phyloP scores from a whole-genome alignment of 78 protist species.

The Speleostelium caveatum region DNA sequence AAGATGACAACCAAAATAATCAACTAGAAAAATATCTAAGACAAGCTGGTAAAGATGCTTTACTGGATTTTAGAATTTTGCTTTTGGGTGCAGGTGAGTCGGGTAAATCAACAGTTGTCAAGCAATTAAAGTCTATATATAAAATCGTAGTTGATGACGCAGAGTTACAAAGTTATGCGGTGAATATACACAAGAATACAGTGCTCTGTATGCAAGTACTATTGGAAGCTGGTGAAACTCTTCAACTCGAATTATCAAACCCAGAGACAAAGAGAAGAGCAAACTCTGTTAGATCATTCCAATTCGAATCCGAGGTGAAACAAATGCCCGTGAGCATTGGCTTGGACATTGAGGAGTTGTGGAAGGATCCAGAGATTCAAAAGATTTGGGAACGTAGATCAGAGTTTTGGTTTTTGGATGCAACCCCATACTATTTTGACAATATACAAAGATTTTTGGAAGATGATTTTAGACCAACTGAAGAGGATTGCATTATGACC shows the following conservation, averaged over 20 bases:
- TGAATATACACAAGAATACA: conserved; percentile 76
- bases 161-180: conserved; percentile 74
- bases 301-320: conserved; percentile 73
- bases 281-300: conserved; percentile 45
- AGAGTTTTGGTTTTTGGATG: conserved; percentile 84
- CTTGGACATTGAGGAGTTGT: conserved; percentile 60
- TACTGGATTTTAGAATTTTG: conserved; percentile 65
- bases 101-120: conserved; percentile 84
- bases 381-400: conserved; percentile 67
- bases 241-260: conserved; percentile 41
- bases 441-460: conserved; percentile 82
- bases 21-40: conserved; percentile 42
- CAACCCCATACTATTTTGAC: conserved; percentile 82
- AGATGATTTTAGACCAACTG: conserved; percentile 82
- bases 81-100: conserved; percentile 85
- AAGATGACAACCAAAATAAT: conserved; percentile 25
- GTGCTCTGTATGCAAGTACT: conserved; percentile 82
- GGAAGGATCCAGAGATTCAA: conserved; percentile 68
- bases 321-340: conserved; percentile 76
- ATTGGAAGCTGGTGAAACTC: conserved; percentile 79
- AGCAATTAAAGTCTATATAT: conserved; percentile 80
- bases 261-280: conserved; percentile 76
- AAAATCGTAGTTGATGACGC: conserved; percentile 76
- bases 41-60: conserved; percentile 62
- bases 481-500: conserved; percentile 85